Base-by-base conservation (phyloP, 306 rosid species). In the Corylus avellana region DNA sequence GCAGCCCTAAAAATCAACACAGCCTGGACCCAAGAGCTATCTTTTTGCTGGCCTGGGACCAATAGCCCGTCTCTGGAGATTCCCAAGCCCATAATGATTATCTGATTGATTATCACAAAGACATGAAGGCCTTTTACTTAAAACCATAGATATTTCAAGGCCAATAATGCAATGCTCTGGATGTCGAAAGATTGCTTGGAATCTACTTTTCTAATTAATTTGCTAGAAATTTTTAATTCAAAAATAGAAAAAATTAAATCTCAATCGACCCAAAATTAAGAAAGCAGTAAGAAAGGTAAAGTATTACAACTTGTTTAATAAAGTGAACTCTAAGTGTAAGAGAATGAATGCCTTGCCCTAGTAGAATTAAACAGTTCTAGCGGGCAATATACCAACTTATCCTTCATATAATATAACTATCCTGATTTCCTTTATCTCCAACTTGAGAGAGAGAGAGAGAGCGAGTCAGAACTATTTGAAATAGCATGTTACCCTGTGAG, bases 401-500 rank as follows among this genome's bases (percentile, higher is more conserved):
- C 49, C 51, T 18, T 39, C 17, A 12, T 67, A 37, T 8, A 4
- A 37, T 39, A 67, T 12, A 42, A 37, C 50, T 8, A 18, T 39
- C 14, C 18, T 42, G 50, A 18, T 39, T 67, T 67, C 35, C 72
- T 39, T 67, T 42, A 57, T 14, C 67, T 46, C 20, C 71, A 73
- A 13, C 55, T 72, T 44, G 59, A 42, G 18, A 4, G 25, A 57
- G 12, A 14, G 47, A 17, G 27, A 14, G 47, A 39, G 53, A 51
- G 37, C 35, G 57, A 59, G 12, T 20, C 50, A 55, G 25, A 44
- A 73, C 54, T 54, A 79, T 20, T 47, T 22, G 22, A 56, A 39
- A 56, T 44, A 44, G 46, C 48, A 67, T 48, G 25, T 68, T 68
- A 53, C 57, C 71, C 59, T 62, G 12, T 51, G 74, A 50, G 72